Conservation (phyloP, 257 asterid species). For the Solanum commersonii region DNA sequence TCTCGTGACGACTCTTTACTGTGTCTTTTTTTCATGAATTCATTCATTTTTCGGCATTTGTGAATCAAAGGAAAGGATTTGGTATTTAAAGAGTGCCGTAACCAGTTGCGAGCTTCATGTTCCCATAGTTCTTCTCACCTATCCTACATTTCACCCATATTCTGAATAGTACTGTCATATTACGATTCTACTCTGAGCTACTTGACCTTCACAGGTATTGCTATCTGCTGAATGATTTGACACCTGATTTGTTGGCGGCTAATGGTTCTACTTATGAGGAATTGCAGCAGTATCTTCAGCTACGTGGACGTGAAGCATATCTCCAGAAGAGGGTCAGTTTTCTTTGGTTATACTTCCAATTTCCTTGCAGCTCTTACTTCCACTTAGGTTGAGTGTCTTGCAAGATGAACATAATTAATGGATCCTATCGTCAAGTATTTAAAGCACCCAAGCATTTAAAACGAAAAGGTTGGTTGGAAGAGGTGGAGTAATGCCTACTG, state of each 20-base stretch:
- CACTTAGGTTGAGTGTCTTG: not conserved
- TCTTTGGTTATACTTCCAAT: constrained; percentile 3
- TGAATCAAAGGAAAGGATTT: not conserved
- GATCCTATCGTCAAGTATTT: not conserved
- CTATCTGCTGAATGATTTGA: constrained; percentile 31
- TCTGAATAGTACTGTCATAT: not conserved
- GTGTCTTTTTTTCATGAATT: not conserved
- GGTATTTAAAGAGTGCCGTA: not conserved
- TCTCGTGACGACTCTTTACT: not conserved
- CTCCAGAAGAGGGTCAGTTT: constrained; percentile 71
- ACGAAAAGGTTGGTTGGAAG: not conserved
- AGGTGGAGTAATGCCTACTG: not conserved
- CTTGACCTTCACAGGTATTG: constrained; percentile 20
- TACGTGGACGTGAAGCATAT: constrained; percentile 75
- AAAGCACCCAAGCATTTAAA: not conserved
- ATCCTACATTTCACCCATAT: not conserved
- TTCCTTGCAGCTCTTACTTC: not conserved
- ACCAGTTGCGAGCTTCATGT: not conserved
- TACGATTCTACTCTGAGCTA: not conserved
- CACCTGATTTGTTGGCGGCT: constrained; percentile 15
- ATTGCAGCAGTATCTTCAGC: constrained; percentile 20
- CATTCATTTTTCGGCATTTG: not conserved
- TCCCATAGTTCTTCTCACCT: not conserved
- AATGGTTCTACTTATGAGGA: constrained; percentile 24
- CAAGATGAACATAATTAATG: not conserved